phyloP scores from a whole-genome alignment of 345 rosid species.

The Sisymbrium altissimum region DNA sequence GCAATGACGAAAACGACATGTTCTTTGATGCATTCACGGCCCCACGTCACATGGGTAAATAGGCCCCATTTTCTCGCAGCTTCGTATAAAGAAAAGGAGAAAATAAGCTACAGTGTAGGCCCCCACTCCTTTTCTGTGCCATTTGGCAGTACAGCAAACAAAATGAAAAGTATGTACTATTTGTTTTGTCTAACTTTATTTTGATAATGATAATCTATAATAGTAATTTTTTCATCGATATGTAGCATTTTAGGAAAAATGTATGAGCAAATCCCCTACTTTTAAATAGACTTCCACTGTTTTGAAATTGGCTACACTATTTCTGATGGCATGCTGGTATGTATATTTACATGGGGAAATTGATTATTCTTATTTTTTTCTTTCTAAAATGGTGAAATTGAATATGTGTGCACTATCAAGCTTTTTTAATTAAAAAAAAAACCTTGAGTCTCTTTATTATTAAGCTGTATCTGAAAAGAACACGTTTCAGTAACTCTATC shows the following conservation, averaged over 20 bases:
- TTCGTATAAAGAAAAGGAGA: slow-evolving; percentile 22
- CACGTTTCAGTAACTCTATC: neutral
- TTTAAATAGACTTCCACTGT: neutral
- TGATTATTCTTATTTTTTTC: too few species aligned
- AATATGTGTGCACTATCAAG: neutral
- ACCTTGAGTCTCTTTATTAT: neutral
- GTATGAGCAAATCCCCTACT: neutral
- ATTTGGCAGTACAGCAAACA: neutral
- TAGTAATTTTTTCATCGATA: neutral
- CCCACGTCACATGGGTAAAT: slow-evolving; percentile 25
- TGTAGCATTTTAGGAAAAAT: neutral
- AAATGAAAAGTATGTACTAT: neutral
- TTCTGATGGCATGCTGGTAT: neutral
- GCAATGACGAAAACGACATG: slow-evolving; percentile 29
- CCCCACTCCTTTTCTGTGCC: slow-evolving; percentile 20
- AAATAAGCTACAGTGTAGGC: slow-evolving; percentile 20
- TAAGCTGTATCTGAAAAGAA: neutral
- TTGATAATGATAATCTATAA: neutral
- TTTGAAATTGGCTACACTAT: neutral
- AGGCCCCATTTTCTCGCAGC: slow-evolving; percentile 9
- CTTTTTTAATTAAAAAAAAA: neutral
- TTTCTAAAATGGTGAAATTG: neutral
- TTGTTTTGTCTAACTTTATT: neutral
- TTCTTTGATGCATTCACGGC: slow-evolving; percentile 1
- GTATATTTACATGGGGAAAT: neutral